Evolutionary conservation across 345 rosid species (phyloP).

Genomic region (Citrus australasica): DNA sequence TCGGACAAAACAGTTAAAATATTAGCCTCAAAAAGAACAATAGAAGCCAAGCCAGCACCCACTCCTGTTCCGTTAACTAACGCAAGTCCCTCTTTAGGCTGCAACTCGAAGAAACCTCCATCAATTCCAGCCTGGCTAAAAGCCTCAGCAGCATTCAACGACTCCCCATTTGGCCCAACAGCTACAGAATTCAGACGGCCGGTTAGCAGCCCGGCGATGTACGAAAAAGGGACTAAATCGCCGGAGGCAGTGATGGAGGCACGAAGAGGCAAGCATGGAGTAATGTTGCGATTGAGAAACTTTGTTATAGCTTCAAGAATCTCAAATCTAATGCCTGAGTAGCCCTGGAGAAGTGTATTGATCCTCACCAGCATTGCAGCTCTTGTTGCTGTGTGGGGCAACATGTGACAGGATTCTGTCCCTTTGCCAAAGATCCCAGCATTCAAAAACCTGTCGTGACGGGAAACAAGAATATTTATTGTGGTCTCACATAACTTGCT

Average conservation of each 20-base stretch:
- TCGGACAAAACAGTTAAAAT: constrained; percentile 43
- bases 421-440: constrained; percentile 35
- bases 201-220: constrained; percentile 31
- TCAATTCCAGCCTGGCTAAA: constrained; percentile 27
- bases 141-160: constrained; percentile 26
- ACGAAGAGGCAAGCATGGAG: constrained; percentile 36
- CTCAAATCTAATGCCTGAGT: constrained; percentile 38
- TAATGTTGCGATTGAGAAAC: constrained; percentile 30
- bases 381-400: constrained; percentile 30
- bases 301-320: constrained; percentile 31
- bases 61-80: constrained; percentile 46
- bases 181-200: constrained; percentile 28
- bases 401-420: constrained; percentile 19
- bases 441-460: constrained; percentile 29
- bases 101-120: constrained; percentile 35
- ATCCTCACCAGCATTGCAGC: constrained; percentile 40
- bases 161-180: constrained; percentile 24
- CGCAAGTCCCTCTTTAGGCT: constrained; percentile 47
- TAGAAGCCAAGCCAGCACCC: constrained; percentile 45
- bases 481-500: not conserved
- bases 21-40: constrained; percentile 53
- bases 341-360: constrained; percentile 42
- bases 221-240: constrained; percentile 30
- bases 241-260: constrained; percentile 35
- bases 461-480: not conserved